Evolutionary conservation across 495 filamentous ascomycete genomes (phyloP).

Genomic region (Penicillium nucicola): DNA sequence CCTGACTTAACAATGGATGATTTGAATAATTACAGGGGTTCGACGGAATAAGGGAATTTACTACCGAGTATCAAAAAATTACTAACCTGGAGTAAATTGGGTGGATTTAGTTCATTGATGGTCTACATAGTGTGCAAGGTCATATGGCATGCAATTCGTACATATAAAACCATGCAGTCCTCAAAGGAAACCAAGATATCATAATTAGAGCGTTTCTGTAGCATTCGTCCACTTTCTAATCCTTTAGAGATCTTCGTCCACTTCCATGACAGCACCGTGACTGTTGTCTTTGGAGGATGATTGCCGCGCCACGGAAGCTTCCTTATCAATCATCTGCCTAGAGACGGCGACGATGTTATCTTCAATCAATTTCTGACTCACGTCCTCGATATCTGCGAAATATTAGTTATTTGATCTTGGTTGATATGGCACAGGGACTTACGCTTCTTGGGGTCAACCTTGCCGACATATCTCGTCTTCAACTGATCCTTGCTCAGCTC

Average conservation of each 20-base stretch:
- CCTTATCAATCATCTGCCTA: slow-evolving; percentile 98
- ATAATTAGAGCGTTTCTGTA: slow-evolving; percentile 23
- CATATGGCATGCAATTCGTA: not conserved
- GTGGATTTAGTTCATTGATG: slow-evolving; percentile 4
- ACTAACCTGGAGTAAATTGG: not conserved
- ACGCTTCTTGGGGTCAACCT: slow-evolving; percentile 98
- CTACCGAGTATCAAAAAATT: too few relatives aligned
- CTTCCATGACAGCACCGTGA: slow-evolving; percentile 56
- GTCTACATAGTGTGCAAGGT: not conserved
- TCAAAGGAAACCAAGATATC: slow-evolving; percentile 12
- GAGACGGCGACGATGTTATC: slow-evolving; percentile 98
- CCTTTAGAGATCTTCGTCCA: slow-evolving; percentile 56
- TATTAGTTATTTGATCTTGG: slow-evolving; percentile 19
- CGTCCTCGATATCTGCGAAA: slow-evolving; percentile 75
- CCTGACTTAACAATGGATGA: too few relatives aligned
- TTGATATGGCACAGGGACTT: slow-evolving; percentile 22
- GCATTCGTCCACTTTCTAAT: slow-evolving; percentile 19
- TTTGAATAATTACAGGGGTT: too few relatives aligned
- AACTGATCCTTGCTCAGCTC: slow-evolving; percentile 95
- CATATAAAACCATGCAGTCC: not conserved
- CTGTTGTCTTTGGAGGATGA: slow-evolving; percentile 48
- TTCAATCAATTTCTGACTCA: slow-evolving; percentile 94
- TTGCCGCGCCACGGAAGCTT: slow-evolving; percentile 67
- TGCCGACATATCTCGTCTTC: slow-evolving; percentile 98
- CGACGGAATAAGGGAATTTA: too few relatives aligned